phyloP scores from a whole-genome alignment of 2,329 filamentous ascomycete species.

The Fusarium sp. region DNA sequence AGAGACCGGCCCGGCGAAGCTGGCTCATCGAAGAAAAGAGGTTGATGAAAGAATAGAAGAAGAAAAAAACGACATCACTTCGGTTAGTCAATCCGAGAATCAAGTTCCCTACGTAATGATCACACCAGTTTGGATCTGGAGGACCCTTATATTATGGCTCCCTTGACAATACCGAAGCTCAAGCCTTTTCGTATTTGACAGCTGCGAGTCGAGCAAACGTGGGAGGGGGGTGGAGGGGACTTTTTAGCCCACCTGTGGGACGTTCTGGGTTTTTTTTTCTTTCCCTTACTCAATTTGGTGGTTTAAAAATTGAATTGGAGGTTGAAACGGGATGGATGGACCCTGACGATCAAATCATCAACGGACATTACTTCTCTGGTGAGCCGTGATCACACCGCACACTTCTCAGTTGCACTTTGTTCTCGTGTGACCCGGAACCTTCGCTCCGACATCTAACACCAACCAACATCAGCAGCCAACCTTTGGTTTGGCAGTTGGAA shows the following conservation, averaged over 20 bases:
- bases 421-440: slow-evolving; percentile 18
- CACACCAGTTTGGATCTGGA: background rate
- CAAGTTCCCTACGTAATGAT: background rate
- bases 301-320: slow-evolving; percentile 1
- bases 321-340: slow-evolving; percentile 27
- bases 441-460: slow-evolving; percentile 17
- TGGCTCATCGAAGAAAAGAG: background rate
- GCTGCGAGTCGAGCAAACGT: background rate
- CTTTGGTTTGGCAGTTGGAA: background rate
- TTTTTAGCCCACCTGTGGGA: slow-evolving; percentile 25
- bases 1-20: background rate
- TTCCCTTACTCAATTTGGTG: background rate
- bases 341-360: slow-evolving; percentile 38
- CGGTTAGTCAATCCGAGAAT: background rate
- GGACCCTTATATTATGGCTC: background rate
- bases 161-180: background rate
- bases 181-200: slow-evolving; percentile 1
- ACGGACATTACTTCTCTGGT: background rate
- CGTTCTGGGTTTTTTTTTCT: background rate
- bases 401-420: background rate
- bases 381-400: slow-evolving; percentile 5
- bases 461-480: background rate
- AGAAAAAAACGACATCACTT: background rate
- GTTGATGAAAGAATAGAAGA: background rate
- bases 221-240: background rate